phyloP scores from a whole-genome alignment of 805 yeast species.

The Scheffersomyces coipomensis region DNA sequence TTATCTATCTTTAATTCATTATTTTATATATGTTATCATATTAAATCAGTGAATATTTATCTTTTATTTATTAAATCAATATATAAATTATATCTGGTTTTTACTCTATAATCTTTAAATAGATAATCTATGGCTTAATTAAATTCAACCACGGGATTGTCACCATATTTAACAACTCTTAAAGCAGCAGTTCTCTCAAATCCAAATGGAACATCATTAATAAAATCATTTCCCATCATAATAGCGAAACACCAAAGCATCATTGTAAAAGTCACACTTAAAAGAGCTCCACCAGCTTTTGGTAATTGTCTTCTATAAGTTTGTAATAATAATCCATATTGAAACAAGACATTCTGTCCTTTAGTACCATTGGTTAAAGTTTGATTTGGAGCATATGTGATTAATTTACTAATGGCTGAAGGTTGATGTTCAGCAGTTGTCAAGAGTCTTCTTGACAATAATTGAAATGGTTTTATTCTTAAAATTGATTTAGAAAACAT shows the following conservation, averaged over 20 bases:
- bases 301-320: not conserved
- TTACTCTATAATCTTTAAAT: too few relatives aligned
- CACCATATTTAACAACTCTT: slow-evolving; percentile 4
- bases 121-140: too few relatives aligned
- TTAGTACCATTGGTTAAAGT: not conserved
- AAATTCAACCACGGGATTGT: slow-evolving; percentile 5
- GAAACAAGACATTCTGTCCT: not conserved
- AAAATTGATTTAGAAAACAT: not conserved
- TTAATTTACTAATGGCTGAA: not conserved
- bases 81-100: too few relatives aligned
- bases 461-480: not conserved
- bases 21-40: too few relatives aligned
- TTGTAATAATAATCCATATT: not conserved
- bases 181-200: slow-evolving; percentile 9
- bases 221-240: slow-evolving; percentile 1
- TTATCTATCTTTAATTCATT: too few relatives aligned
- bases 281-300: slow-evolving; percentile 1
- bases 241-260: slow-evolving; percentile 4
- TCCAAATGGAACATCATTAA: slow-evolving; percentile 2
- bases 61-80: too few relatives aligned
- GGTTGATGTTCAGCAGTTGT: not conserved
- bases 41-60: too few relatives aligned
- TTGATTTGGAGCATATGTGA: not conserved
- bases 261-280: slow-evolving; percentile 2
- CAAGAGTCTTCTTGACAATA: not conserved